These are phyloP conservation scores for Candolleomyces efflorescens DNA, from an alignment of 768 basidiomycete species.

Conservation along the genomic window DNA sequence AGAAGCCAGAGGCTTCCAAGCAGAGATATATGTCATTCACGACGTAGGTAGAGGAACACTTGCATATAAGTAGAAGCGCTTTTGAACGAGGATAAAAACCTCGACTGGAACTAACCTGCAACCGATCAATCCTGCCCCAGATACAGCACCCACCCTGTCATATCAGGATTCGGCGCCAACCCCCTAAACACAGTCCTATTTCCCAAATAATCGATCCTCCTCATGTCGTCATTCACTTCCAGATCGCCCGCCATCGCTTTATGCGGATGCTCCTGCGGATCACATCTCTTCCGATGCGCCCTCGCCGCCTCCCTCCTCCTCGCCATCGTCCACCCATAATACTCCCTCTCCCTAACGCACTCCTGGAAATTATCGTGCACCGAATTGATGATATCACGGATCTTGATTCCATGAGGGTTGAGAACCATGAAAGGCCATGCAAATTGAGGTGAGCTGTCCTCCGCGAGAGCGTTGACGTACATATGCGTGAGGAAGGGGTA, in stretches of 20 bases:
- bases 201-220: slow-evolving; percentile 46
- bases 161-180: slow-evolving; percentile 44
- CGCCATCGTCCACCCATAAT: slow-evolving; percentile 27
- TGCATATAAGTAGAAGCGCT: no score
- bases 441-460: slow-evolving; percentile 43
- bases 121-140: slow-evolving; percentile 1
- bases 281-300: slow-evolving; percentile 25
- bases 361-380: slow-evolving; percentile 42
- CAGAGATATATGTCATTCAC: no score
- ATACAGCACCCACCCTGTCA: slow-evolving; percentile 38
- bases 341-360: slow-evolving; percentile 31
- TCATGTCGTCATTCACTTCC: slow-evolving; percentile 20
- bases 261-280: slow-evolving; percentile 3
- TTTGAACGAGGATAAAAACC: no score
- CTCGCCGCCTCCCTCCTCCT: slow-evolving; percentile 27
- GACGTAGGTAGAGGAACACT: no score
- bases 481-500: slow-evolving; percentile 55
- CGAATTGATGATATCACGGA: slow-evolving; percentile 46
- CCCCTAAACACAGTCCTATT: slow-evolving; percentile 47
- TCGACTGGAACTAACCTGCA: no score
- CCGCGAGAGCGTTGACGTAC: slow-evolving; percentile 50
- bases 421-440: slow-evolving; percentile 53
- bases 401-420: slow-evolving; percentile 44
- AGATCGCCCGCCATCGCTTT: background rate
- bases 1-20: no score